A percentile compares a stretch with the other conserved stretches of the same genome.
phyloP scores from a whole-genome alignment of 2,329 filamentous ascomycete genomes.

The Aaosphaeria pasadenensis region DNA sequence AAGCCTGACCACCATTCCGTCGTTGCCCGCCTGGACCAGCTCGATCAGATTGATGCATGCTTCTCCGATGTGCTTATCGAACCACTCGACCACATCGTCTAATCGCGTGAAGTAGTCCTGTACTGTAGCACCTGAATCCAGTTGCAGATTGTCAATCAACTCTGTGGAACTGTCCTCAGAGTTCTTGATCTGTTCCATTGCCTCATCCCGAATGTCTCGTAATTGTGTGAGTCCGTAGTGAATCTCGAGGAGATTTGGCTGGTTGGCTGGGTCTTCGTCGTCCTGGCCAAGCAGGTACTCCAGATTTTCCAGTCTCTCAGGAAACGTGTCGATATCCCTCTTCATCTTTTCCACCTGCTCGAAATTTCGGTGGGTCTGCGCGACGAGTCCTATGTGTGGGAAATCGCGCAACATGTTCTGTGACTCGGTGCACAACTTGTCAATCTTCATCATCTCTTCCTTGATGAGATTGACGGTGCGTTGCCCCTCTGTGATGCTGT shows the following conservation, averaged over 20 bases:
- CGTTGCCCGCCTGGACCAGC: conserved; percentile 81
- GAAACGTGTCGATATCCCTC: conserved; percentile 82
- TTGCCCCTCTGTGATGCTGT: conserved; percentile 81
- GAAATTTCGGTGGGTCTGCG: conserved; percentile 95
- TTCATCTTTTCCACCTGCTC: conserved; percentile 93
- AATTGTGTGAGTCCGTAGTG: conserved; percentile 92
- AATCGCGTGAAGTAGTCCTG: conserved; percentile 86
- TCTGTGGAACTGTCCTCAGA: conserved; percentile 90
- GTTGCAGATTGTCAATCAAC: conserved; percentile 69
- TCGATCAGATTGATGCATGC: conserved; percentile 88
- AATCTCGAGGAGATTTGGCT: conserved; percentile 84
- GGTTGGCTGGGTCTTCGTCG: conserved; percentile 80
- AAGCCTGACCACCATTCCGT: conserved; percentile 83
- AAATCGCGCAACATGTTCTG: conserved; percentile 98
- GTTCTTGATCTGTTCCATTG: conserved; percentile 86
- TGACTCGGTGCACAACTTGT: conserved; percentile 93
- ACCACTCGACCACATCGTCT: conserved; percentile 87
- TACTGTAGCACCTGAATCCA: conserved; percentile 70
- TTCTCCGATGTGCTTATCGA: conserved; percentile 89
- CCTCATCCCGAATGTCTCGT: conserved; percentile 91
- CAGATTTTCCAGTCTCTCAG: conserved; percentile 70
- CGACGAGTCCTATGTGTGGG: conserved; percentile 84
- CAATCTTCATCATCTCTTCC: conserved; percentile 98
- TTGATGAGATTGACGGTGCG: conserved; percentile 90
- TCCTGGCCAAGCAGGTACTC: conserved; percentile 79